These are phyloP conservation scores for Aristolochia fimbriata DNA, from an alignment of 164 flowering plant genomes.

Conservation along the genomic window DNA sequence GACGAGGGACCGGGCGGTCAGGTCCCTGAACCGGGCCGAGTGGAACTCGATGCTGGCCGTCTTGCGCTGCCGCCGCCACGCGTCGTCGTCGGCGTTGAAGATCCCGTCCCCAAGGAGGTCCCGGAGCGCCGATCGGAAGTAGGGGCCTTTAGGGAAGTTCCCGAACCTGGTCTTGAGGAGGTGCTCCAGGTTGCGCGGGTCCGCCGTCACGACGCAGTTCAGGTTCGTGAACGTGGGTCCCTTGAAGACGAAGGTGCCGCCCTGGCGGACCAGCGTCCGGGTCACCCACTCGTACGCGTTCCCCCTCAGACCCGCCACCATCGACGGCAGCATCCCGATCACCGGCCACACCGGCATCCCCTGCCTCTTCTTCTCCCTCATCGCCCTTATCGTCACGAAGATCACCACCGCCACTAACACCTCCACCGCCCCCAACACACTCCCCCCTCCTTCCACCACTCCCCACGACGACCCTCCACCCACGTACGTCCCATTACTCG, in stretches of 20 bases:
- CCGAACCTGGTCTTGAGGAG: conserved; percentile 64
- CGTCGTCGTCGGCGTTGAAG: conserved; percentile 73
- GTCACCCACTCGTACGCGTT: conserved; percentile 71
- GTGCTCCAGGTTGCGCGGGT: conserved; percentile 79
- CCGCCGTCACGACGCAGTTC: conserved; percentile 62
- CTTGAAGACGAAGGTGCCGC: conserved; percentile 55
- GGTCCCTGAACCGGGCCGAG: conserved; percentile 51
- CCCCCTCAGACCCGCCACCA: conserved; percentile 26
- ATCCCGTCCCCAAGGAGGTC: conserved; percentile 93
- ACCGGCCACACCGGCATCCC: conserved; percentile 85
- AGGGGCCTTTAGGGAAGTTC: conserved; percentile 66
- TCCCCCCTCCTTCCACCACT: conserved; percentile 12
- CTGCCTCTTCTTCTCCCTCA: conserved; percentile 39
- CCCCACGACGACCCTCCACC: not conserved
- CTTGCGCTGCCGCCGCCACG: conserved; percentile 77
- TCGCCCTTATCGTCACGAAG: conserved; percentile 44
- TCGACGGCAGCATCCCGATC: conserved; percentile 78
- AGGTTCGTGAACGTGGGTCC: conserved; percentile 68
- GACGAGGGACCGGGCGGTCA: conserved; percentile 50
- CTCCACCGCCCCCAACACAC: conserved; percentile 45
- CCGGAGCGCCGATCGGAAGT: conserved; percentile 32
- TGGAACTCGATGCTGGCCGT: conserved; percentile 85
- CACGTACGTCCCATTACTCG: too few relatives aligned
- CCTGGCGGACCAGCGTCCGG: conserved; percentile 26
- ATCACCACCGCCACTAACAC: conserved; percentile 38